Evolutionary conservation across 306 rosid genomes (phyloP).

Genomic region (Cicer chorassanicum): DNA sequence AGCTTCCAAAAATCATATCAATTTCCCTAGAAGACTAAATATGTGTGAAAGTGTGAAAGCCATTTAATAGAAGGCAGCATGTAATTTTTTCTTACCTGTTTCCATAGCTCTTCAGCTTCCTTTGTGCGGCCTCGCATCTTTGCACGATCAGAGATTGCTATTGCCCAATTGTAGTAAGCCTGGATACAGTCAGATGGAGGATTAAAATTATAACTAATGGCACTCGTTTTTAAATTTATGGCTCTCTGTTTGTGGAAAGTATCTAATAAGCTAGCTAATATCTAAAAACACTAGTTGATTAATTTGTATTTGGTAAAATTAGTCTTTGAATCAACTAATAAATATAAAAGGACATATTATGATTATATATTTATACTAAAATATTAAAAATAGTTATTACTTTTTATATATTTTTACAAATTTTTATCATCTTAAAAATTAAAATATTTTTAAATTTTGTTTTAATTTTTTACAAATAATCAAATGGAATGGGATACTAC

Average conservation of each 20-base stretch:
- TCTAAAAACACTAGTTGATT: background rate
- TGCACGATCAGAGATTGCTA: slow-evolving; percentile 98
- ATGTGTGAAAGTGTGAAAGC: slow-evolving; percentile 29
- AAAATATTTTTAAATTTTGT: background rate
- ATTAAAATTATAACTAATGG: background rate
- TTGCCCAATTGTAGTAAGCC: slow-evolving; percentile 99
- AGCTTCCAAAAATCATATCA: slow-evolving; percentile 25
- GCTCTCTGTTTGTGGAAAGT: background rate
- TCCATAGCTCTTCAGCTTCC: slow-evolving; percentile 99
- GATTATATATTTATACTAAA: background rate
- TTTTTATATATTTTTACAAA: background rate
- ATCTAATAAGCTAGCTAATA: background rate
- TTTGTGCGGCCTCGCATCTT: slow-evolving; percentile 99
- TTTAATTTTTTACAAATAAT: too few relatives aligned
- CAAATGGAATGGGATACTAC: too few relatives aligned
- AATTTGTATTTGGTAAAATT: background rate
- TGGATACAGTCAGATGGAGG: slow-evolving; percentile 41
- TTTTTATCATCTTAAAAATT: background rate
- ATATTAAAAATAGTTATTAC: background rate
- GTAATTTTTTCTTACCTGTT: slow-evolving; percentile 71
- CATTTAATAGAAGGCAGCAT: slow-evolving; percentile 38
- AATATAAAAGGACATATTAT: background rate
- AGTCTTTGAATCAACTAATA: background rate
- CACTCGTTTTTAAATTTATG: background rate
- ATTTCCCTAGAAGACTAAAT: slow-evolving; percentile 1